phyloP scores from a whole-genome alignment of 495 filamentous ascomycete genomes.

The Penicillium turbatum region DNA sequence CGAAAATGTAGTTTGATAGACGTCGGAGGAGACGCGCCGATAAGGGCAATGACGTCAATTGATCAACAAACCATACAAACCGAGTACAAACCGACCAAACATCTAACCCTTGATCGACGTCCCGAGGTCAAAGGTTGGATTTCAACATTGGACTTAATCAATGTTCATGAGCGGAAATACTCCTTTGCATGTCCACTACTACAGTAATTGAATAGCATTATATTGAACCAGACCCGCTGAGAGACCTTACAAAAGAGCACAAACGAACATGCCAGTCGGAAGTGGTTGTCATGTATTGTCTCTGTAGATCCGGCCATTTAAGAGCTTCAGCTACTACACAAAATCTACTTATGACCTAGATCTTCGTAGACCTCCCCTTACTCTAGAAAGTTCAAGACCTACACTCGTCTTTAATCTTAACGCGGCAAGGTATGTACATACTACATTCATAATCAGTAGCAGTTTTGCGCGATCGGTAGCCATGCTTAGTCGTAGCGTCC shows the following conservation, averaged over 20 bases:
- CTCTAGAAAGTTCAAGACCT: not conserved
- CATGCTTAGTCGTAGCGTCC: not conserved
- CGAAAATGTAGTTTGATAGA: not conserved
- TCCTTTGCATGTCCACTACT: no score
- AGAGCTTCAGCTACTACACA: no score
- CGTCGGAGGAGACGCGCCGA: slow-evolving; percentile 27
- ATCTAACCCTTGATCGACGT: not conserved
- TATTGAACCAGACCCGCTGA: no score
- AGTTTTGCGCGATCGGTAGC: not conserved
- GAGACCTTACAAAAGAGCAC: no score
- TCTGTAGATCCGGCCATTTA: no score
- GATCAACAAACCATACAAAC: slow-evolving; percentile 7
- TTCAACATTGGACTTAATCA: not conserved
- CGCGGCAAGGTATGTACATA: not conserved
- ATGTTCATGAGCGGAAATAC: no score
- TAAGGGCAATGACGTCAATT: slow-evolving; percentile 17
- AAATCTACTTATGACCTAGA: no score
- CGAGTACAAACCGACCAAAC: slow-evolving; percentile 1
- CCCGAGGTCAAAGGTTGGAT: not conserved
- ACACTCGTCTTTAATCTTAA: not conserved
- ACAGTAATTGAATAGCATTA: no score
- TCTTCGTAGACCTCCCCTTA: not conserved
- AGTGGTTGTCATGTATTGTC: no score
- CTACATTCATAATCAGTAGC: not conserved
- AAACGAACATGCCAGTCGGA: no score